These are phyloP conservation scores for Eucalyptus cloeziana DNA, from an alignment of 345 rosid species.

Conservation along the genomic window DNA sequence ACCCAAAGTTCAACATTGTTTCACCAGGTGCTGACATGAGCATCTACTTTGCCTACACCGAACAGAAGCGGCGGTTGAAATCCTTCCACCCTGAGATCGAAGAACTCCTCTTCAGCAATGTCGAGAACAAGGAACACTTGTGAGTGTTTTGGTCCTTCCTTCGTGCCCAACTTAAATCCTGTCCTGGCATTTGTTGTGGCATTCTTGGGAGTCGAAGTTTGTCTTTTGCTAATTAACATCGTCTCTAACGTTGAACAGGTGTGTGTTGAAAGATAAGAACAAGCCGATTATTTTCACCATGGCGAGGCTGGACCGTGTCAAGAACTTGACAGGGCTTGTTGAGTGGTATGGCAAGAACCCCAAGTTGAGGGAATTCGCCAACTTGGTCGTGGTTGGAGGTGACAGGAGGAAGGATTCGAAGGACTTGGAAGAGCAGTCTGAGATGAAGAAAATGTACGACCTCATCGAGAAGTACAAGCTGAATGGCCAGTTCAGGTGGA, in stretches of 20 bases:
- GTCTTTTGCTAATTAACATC: background rate
- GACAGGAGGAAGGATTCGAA: conserved; percentile 87
- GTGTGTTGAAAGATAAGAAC: conserved; percentile 69
- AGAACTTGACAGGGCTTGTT: conserved; percentile 77
- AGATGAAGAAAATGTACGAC: conserved; percentile 77
- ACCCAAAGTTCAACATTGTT: conserved; percentile 86
- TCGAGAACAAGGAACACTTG: conserved; percentile 70
- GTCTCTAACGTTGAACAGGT: conserved; percentile 13
- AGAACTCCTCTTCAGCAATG: conserved; percentile 61
- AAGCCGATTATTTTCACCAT: conserved; percentile 87
- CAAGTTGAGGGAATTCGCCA: conserved; percentile 54
- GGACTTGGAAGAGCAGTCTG: conserved; percentile 84
- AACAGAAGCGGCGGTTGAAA: conserved; percentile 38
- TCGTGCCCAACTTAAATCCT: background rate
- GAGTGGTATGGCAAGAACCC: conserved; percentile 91
- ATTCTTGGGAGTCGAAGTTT: background rate
- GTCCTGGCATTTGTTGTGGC: background rate
- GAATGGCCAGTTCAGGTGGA: conserved; percentile 82
- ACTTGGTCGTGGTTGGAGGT: conserved; percentile 89
- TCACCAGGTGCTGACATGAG: conserved; percentile 77
- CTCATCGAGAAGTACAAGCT: conserved; percentile 56
- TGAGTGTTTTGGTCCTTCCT: conserved; percentile 10
- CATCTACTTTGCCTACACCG: conserved; percentile 67
- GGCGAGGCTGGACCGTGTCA: conserved; percentile 95
- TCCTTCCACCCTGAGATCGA: conserved; percentile 58